phyloP scores from a whole-genome alignment of 805 yeast genomes.

The Cyberlindnera veronae region DNA sequence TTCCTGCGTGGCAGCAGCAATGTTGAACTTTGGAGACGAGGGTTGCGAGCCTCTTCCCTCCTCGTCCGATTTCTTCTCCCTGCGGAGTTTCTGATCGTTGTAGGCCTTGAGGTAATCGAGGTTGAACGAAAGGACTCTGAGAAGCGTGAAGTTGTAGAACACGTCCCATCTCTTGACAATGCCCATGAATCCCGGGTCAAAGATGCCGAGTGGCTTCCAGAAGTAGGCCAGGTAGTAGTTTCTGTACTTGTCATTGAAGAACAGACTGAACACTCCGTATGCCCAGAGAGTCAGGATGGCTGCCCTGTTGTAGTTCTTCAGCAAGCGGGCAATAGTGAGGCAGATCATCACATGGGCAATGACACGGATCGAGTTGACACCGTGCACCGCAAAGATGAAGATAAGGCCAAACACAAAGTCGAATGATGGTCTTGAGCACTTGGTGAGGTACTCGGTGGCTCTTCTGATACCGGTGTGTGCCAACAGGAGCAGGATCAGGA shows the following conservation, averaged over 20 bases:
- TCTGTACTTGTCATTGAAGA: conserved; percentile 69
- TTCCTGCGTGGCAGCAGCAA: conserved; percentile 29
- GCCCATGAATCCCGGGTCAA: conserved; percentile 68
- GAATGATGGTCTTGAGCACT: conserved; percentile 49
- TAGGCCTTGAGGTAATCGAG: conserved; percentile 61
- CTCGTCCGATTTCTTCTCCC: conserved; percentile 22
- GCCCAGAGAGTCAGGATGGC: conserved; percentile 60
- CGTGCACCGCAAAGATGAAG: conserved; percentile 75
- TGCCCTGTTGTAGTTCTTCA: conserved; percentile 29
- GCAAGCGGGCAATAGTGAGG: conserved; percentile 45
- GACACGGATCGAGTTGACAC: conserved; percentile 65
- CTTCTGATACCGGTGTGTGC: conserved; percentile 54
- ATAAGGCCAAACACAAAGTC: conserved; percentile 70
- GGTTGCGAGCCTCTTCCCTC: conserved; percentile 23
- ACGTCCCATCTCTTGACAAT: conserved; percentile 93
- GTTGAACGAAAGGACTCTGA: conserved; percentile 80
- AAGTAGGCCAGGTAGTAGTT: conserved; percentile 47
- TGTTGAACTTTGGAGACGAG: conserved; percentile 16
- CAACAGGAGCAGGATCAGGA: conserved; percentile 51
- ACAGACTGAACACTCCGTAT: conserved; percentile 75
- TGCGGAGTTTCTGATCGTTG: conserved; percentile 18
- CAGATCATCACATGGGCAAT: conserved; percentile 52
- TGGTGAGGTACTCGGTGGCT: conserved; percentile 17
- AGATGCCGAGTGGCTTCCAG: conserved; percentile 38
- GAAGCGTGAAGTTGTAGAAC: conserved; percentile 82